These are phyloP conservation scores for Annulohypoxylon truncatum DNA, from an alignment of 2,329 filamentous ascomycete genomes.

Conservation along the genomic window DNA sequence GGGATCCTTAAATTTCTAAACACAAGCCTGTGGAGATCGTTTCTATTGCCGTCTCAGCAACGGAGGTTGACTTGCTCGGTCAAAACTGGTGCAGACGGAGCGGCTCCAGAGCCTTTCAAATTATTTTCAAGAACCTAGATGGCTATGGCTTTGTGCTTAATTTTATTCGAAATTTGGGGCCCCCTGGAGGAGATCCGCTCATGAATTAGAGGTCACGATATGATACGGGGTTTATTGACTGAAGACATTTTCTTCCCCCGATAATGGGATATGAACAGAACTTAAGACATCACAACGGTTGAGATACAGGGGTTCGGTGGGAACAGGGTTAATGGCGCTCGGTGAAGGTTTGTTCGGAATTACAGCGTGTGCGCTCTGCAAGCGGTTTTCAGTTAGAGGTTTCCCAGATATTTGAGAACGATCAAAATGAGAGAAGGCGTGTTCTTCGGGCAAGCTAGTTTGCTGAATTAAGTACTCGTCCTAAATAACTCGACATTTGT, in stretches of 20 bases:
- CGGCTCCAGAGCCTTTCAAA: slow-evolving; percentile 1
- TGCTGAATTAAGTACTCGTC: background rate
- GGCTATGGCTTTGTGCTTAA: slow-evolving; percentile 21
- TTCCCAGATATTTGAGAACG: slow-evolving; percentile 21
- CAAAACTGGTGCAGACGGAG: background rate
- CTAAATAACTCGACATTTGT: background rate
- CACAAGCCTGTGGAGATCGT: background rate
- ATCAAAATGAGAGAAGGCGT: slow-evolving; percentile 19
- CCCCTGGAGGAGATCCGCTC: slow-evolving; percentile 43
- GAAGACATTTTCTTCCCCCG: slow-evolving; percentile 32
- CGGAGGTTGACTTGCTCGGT: background rate
- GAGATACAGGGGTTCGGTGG: slow-evolving; percentile 18
- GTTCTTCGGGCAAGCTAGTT: slow-evolving; percentile 19
- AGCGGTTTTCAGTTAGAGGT: slow-evolving; percentile 7
- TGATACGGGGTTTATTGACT: slow-evolving; percentile 45
- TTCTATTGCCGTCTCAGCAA: background rate
- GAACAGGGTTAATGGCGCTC: slow-evolving; percentile 32
- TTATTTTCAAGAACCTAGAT: slow-evolving; percentile 15
- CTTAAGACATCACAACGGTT: slow-evolving; percentile 23
- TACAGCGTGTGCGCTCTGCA: background rate
- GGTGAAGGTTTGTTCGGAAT: slow-evolving; percentile 14
- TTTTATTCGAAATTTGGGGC: slow-evolving; percentile 20
- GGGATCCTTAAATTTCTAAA: slow-evolving; percentile 55
- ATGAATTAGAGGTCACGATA: slow-evolving; percentile 40
- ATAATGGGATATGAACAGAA: slow-evolving; percentile 28